Percentiles rank a stretch among this genome's conserved stretches.
phyloP scores from a whole-genome alignment of 179 eudicot genomes.

The Gypsophila paniculata region DNA sequence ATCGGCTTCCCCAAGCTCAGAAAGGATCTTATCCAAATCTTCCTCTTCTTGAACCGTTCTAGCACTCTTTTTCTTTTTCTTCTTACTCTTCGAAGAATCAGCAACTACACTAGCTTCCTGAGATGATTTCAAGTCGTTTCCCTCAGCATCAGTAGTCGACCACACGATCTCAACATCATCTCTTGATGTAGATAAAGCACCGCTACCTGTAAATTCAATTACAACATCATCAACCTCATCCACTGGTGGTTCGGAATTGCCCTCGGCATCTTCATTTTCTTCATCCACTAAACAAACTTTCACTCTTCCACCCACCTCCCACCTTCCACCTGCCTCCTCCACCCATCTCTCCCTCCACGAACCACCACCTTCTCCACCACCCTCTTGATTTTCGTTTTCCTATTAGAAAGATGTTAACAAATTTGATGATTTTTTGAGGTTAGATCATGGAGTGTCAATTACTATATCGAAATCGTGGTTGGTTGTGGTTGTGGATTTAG shows the following conservation, averaged over 20 bases:
- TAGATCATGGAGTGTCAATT: too few species aligned
- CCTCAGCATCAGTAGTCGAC: conserved; percentile 20
- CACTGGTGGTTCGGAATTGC: neutral
- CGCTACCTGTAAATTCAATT: conserved; percentile 61
- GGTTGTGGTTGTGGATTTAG: too few species aligned
- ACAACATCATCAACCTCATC: conserved; percentile 27
- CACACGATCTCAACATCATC: conserved; percentile 24
- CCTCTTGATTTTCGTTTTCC: too few species aligned
- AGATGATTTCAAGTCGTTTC: conserved; percentile 29
- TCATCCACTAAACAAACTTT: conserved; percentile 49
- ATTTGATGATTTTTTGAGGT: too few species aligned
- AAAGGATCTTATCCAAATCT: conserved; percentile 73
- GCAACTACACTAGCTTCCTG: conserved; percentile 30
- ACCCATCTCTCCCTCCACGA: too few species aligned
- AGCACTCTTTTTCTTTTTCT: conserved; percentile 84
- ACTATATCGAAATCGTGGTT: too few species aligned
- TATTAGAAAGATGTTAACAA: too few species aligned
- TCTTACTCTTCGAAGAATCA: conserved; percentile 73
- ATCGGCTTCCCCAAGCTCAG: conserved; percentile 79
- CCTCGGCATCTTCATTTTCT: conserved; percentile 40
- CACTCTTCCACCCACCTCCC: too few species aligned
- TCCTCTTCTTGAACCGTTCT: conserved; percentile 83
- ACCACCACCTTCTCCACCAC: too few species aligned
- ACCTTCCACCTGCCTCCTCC: too few species aligned
- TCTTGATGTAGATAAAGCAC: conserved; percentile 30